Conservation (phyloP, 2,329 filamentous ascomycete genomes). For the Aspergillus eucalypticola region DNA sequence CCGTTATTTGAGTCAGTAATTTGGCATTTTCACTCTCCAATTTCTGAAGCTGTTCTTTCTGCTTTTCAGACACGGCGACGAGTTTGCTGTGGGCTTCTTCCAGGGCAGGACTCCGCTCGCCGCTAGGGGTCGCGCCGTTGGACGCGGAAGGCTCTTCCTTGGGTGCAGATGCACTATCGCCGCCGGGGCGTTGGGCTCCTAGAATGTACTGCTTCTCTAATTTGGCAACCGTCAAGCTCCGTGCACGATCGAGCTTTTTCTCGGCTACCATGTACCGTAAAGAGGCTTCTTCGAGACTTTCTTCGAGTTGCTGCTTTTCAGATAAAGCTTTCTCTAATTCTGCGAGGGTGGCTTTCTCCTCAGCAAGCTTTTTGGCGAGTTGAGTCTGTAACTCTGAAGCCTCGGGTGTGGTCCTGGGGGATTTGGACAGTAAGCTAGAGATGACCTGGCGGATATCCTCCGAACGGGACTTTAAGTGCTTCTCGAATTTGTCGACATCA, state of each 20-base stretch:
- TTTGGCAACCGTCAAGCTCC: slow-evolving; percentile 86
- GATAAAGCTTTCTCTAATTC: slow-evolving; percentile 72
- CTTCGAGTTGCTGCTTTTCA: slow-evolving; percentile 82
- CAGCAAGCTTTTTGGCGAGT: slow-evolving; percentile 71
- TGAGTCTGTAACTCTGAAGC: slow-evolving; percentile 71
- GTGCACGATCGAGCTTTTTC: slow-evolving; percentile 86
- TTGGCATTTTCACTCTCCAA: slow-evolving; percentile 74
- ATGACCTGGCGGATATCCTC: slow-evolving; percentile 75
- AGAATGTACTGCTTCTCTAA: slow-evolving; percentile 85
- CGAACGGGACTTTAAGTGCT: slow-evolving; percentile 75
- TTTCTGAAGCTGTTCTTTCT: slow-evolving; percentile 83
- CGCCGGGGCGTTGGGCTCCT: slow-evolving; percentile 56
- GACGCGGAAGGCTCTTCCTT: slow-evolving; percentile 55
- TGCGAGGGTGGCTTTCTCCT: slow-evolving; percentile 77
- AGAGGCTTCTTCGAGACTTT: slow-evolving; percentile 84
- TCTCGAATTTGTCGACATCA: slow-evolving; percentile 66
- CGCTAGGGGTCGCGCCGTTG: slow-evolving; percentile 57
- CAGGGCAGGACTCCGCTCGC: slow-evolving; percentile 64
- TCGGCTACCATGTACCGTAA: slow-evolving; percentile 93
- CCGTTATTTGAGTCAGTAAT: slow-evolving; percentile 75
- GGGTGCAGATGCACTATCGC: slow-evolving; percentile 50
- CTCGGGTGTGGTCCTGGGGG: slow-evolving; percentile 60
- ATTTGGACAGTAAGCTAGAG: slow-evolving; percentile 62
- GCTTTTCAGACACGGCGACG: slow-evolving; percentile 72
- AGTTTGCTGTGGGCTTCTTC: slow-evolving; percentile 77